Base-by-base conservation (phyloP, 257 asterid genomes). In the Linderniella brevidens region DNA sequence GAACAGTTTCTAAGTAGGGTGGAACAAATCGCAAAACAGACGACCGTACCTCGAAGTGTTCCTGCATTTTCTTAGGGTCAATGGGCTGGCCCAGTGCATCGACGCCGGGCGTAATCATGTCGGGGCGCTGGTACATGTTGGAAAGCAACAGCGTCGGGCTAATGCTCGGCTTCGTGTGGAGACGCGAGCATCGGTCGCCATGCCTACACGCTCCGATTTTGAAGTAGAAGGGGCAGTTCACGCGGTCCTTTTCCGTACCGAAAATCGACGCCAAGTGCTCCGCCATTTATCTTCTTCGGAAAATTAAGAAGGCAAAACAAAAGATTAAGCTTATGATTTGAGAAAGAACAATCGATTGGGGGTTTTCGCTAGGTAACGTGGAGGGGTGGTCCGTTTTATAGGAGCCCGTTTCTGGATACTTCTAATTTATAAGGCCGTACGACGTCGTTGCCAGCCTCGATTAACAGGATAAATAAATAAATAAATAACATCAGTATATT, bases 151-250 rank as follows among this genome's bases (percentile, higher is more conserved):
- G 67, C 13, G 92, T 83, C 3, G 97, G 93, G 68, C 97, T 87
- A 42, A 80, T 74, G 64, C 93, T 78, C 9, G 97, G 95, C 60
- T 83, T 87, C 37, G 95, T 77, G 65, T 87, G 97, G 49, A 80
- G 88, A 19, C 95, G 90, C 17, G 95, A 83, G 56, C 95, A 83
- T 20, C 97, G 93, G 62, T 88, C 95, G 2, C 93, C 97, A 62
- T 88, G 97, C 25, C 97, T 73, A 53, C 95, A 83, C 29, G 95
- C 97, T 48, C 95, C 97, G 70, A 83, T 84, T 74, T 83, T 88
- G 69, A 80, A 87, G 61, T 87, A 87, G 70, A 87, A 87, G 0
- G 97, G 97, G 35, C 97, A 87, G 61, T 88, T 88, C 53, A 88
- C 97, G 19, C 97, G 55, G 60, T 83, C 95, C 62, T 77, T 75